Evolutionary conservation across 2,329 filamentous ascomycete genomes (phyloP).

Genomic region (Fusarium nanum): DNA sequence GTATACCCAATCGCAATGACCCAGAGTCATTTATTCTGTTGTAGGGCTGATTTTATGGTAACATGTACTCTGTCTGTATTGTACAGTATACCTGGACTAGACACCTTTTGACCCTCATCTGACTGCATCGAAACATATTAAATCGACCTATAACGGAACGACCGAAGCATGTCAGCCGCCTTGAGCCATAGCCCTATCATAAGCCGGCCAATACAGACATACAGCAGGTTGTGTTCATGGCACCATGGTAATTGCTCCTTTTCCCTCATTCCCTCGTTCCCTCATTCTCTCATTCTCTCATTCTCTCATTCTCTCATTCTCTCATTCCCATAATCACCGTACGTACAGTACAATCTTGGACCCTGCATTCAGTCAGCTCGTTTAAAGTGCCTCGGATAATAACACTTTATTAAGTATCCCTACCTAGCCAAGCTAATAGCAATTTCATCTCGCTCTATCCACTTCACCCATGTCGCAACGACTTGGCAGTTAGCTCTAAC

Average conservation of each 20-base stretch:
- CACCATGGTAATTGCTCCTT: not conserved
- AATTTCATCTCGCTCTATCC: slow-evolving; percentile 28
- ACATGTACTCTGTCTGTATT: not conserved
- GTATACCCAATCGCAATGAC: slow-evolving; percentile 7
- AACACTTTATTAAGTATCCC: not conserved
- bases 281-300: too few relatives aligned
- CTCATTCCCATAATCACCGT: not conserved
- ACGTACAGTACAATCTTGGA: slow-evolving; percentile 1
- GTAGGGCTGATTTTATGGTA: slow-evolving; percentile 19
- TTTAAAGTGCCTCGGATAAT: slow-evolving; percentile 8
- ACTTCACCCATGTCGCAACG: slow-evolving; percentile 8
- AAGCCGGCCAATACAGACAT: not conserved
- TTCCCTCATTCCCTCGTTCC: not conserved
- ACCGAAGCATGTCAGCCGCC: slow-evolving; percentile 41
- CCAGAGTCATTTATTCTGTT: slow-evolving; percentile 5
- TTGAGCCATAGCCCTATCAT: slow-evolving; percentile 31
- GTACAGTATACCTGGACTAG: not conserved
- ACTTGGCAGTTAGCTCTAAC: slow-evolving; percentile 20
- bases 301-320: not conserved
- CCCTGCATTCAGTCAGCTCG: slow-evolving; percentile 1
- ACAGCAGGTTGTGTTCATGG: not conserved
- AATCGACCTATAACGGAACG: slow-evolving; percentile 24
- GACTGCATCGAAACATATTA: slow-evolving; percentile 27
- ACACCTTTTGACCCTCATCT: slow-evolving; percentile 24
- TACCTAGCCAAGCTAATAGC: slow-evolving; percentile 1